Conservation (phyloP, 371 early-diverging fungal species). For the Sporodiniella umbellata region DNA sequence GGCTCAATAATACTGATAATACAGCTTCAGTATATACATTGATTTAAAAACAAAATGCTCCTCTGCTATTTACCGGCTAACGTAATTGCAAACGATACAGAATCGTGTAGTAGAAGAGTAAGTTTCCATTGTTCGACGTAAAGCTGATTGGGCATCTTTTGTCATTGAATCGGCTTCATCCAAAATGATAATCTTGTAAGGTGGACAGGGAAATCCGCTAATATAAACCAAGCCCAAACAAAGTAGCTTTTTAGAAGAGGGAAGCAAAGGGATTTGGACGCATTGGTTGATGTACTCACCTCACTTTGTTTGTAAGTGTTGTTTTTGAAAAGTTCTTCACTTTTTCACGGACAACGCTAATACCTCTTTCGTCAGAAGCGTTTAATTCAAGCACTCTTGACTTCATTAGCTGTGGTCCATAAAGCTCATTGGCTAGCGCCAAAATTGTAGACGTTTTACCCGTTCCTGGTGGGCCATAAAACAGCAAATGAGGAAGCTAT, state of each 20-base stretch:
- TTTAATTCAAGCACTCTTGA: slow-evolving; percentile 95
- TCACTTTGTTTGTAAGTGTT: slow-evolving; percentile 50
- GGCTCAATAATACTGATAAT: slow-evolving; percentile 87
- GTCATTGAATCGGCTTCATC: slow-evolving; percentile 99
- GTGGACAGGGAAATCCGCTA: slow-evolving; percentile 61
- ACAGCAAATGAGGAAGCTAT: slow-evolving; percentile 96
- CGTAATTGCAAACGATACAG: slow-evolving; percentile 98
- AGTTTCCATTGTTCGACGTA: slow-evolving; percentile 98
- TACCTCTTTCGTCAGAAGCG: slow-evolving; percentile 99
- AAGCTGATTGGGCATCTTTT: slow-evolving; percentile 96
- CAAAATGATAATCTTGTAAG: slow-evolving; percentile 96
- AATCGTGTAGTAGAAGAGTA: slow-evolving; percentile 96
- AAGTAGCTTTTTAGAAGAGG: too few relatives aligned
- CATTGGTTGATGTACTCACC: too few relatives aligned
- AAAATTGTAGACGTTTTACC: slow-evolving; percentile 99
- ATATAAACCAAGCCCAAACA: too few relatives aligned
- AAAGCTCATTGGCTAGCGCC: slow-evolving; percentile 90
- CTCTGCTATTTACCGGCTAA: slow-evolving; percentile 70
- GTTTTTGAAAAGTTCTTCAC: slow-evolving; percentile 96
- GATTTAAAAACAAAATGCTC: too few relatives aligned
- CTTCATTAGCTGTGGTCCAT: slow-evolving; percentile 74
- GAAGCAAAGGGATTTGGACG: too few relatives aligned
- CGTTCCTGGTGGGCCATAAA: slow-evolving; percentile 99
- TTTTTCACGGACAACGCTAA: slow-evolving; percentile 92
- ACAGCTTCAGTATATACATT: neutral